These are phyloP conservation scores for Cystobasidium onofrii DNA, from an alignment of 768 basidiomycete species.

Conservation along the genomic window DNA sequence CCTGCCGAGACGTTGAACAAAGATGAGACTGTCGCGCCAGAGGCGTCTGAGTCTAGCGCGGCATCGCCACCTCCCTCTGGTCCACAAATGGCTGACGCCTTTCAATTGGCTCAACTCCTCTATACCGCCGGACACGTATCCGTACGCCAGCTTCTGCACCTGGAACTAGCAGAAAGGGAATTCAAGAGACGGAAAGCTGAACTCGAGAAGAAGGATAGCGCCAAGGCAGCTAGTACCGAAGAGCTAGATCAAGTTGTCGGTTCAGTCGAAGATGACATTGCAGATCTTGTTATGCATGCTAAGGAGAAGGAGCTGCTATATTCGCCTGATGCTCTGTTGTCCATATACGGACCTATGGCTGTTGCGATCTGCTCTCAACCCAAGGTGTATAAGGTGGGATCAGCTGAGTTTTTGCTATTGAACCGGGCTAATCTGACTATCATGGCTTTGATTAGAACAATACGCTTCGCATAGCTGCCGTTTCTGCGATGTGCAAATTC, in stretches of 20 bases:
- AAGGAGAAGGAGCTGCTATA: conserved; percentile 81
- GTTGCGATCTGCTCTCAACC: conserved; percentile 84
- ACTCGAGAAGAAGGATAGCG: conserved; percentile 51
- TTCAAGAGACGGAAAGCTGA: conserved; percentile 95
- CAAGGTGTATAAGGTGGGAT: conserved; percentile 72
- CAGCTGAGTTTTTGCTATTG: background rate
- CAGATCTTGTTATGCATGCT: conserved; percentile 74
- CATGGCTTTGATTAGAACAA: conserved; percentile 56
- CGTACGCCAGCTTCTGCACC: conserved; percentile 92
- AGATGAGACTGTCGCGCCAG: conserved; percentile 40
- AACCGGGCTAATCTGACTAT: background rate
- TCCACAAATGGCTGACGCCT: conserved; percentile 59
- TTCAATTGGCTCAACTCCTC: conserved; percentile 82
- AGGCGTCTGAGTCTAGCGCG: conserved; percentile 43
- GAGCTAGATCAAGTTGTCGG: conserved; percentile 96
- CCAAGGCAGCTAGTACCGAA: conserved; percentile 56
- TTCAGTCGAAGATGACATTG: conserved; percentile 96
- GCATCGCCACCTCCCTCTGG: conserved; percentile 23
- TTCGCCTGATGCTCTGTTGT: conserved; percentile 68
- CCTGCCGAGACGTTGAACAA: background rate
- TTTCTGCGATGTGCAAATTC: conserved; percentile 85
- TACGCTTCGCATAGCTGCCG: conserved; percentile 75
- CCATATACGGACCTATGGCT: conserved; percentile 79
- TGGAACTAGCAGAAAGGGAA: conserved; percentile 90
- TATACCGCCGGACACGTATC: conserved; percentile 95